phyloP scores from a whole-genome alignment of 805 yeast species.

The Kuraishia capsulata region DNA sequence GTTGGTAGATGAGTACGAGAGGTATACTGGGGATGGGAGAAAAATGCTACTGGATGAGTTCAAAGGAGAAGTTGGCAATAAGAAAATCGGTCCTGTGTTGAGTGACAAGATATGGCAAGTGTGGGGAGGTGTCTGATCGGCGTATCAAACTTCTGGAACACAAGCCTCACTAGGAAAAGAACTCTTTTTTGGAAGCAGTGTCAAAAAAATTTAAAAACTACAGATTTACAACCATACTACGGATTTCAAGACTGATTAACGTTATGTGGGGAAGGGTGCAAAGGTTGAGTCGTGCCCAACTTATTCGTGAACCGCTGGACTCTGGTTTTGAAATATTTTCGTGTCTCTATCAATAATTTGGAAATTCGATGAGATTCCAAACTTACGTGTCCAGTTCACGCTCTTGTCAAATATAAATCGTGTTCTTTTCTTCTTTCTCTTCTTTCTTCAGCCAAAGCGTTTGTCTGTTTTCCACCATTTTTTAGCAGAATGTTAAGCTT shows the following conservation, averaged over 20 bases:
- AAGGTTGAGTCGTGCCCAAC: too few relatives aligned
- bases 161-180: neutral
- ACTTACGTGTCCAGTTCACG: neutral
- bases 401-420: too few relatives aligned
- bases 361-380: neutral
- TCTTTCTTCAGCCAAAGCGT: neutral
- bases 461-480: neutral
- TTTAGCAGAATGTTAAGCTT: neutral
- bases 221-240: too few relatives aligned
- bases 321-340: too few relatives aligned
- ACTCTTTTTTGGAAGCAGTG: too few relatives aligned
- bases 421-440: neutral
- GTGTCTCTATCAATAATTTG: too few relatives aligned
- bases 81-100: constrained; percentile 40
- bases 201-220: too few relatives aligned
- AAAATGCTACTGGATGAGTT: constrained; percentile 23
- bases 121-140: constrained; percentile 35
- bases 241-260: too few relatives aligned
- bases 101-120: constrained; percentile 44
- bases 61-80: constrained; percentile 35
- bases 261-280: too few relatives aligned
- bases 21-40: constrained; percentile 13
- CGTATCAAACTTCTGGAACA: neutral
- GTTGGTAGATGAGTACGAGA: constrained; percentile 41
- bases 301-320: too few relatives aligned